These are phyloP conservation scores for Phytophthora pini DNA, from an alignment of 352 stramenopile species.

Conservation along the genomic window DNA sequence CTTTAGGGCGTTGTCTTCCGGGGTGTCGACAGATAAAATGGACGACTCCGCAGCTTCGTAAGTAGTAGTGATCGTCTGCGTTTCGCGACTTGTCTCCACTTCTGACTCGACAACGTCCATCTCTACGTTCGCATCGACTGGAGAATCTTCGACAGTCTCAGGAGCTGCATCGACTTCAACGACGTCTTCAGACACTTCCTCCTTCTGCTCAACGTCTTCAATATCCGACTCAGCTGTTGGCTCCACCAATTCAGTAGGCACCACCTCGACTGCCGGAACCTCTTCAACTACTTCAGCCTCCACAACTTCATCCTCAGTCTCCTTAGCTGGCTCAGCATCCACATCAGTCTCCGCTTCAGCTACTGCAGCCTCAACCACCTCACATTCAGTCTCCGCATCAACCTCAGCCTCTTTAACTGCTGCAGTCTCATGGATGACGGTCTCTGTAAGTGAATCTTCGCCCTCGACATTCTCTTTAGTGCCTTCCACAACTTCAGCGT, in stretches of 20 bases:
- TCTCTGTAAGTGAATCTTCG: background rate
- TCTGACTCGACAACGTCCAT: constrained; percentile 6
- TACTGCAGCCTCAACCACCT: too few relatives aligned
- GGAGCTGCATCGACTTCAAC: constrained; percentile 1
- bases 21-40: constrained; percentile 5
- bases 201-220: constrained; percentile 4
- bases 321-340: background rate
- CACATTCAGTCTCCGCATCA: background rate
- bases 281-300: constrained; percentile 9
- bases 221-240: background rate
- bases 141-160: constrained; percentile 5
- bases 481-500: background rate
- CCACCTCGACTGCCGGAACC: background rate
- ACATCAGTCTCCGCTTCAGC: background rate
- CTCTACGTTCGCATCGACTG: background rate
- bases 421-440: background rate
- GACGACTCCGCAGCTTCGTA: constrained; percentile 18
- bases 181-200: background rate
- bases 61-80: constrained; percentile 16
- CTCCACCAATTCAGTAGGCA: constrained; percentile 9
- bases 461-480: too few relatives aligned
- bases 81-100: constrained; percentile 7
- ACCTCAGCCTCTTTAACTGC: background rate
- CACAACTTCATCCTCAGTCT: background rate
- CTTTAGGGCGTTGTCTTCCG: constrained; percentile 1